A percentile compares a stretch with the other conserved stretches of the same genome.
Conservation (phyloP, 1,284 basidiomycete species). For the Rhodotorula sp. region DNA sequence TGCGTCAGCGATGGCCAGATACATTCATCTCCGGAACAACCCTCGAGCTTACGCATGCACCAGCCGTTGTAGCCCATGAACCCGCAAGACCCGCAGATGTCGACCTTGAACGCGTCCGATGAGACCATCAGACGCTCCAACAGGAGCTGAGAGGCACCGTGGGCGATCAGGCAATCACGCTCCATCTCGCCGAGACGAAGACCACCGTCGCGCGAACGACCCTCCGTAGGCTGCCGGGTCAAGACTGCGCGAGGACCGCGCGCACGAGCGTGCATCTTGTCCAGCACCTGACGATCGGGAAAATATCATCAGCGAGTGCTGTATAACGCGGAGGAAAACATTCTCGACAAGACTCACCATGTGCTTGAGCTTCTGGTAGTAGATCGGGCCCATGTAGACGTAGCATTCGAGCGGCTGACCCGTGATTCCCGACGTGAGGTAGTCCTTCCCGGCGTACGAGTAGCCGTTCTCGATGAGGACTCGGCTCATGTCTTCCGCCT, state of each 20-base stretch:
- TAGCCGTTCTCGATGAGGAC: constrained; percentile 94
- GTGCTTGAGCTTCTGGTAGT: constrained; percentile 55
- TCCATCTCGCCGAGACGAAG: constrained; percentile 99
- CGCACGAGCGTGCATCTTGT: constrained; percentile 97
- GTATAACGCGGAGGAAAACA: not conserved
- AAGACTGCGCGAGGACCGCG: constrained; percentile 90
- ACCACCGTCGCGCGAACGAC: constrained; percentile 94
- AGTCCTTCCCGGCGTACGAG: constrained; percentile 96
- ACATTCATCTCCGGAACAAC: not conserved
- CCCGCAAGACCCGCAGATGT: constrained; percentile 92
- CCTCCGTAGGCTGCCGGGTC: constrained; percentile 97
- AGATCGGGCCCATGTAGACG: constrained; percentile 95
- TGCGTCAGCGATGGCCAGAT: not conserved
- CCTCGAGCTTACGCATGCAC: constrained; percentile 52
- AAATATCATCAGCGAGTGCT: constrained; percentile 22
- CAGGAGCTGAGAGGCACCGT: constrained; percentile 92
- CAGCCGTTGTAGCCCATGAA: constrained; percentile 70
- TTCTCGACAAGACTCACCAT: constrained; percentile 49
- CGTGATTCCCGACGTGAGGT: constrained; percentile 95
- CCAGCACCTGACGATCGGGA: constrained; percentile 44
- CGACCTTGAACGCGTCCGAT: constrained; percentile 79
- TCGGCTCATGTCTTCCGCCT: constrained; percentile 98
- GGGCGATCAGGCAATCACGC: constrained; percentile 65
- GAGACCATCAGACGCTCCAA: constrained; percentile 98
- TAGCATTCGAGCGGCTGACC: constrained; percentile 95